A percentile compares a stretch with the other conserved stretches of the same genome.
Evolutionary conservation across 768 basidiomycete genomes (phyloP).

Genomic region (Lentinula guzmanii): DNA sequence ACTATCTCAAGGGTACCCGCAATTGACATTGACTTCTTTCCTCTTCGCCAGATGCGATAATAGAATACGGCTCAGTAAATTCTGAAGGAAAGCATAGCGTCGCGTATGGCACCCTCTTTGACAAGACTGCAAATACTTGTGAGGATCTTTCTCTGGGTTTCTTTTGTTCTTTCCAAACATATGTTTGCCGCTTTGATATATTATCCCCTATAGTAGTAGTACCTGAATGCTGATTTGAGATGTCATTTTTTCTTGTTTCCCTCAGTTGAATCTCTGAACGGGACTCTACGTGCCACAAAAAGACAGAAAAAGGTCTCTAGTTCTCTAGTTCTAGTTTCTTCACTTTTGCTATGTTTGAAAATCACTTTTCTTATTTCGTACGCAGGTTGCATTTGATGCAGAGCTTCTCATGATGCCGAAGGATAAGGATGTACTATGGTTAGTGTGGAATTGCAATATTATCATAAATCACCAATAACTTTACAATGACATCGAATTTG

Average conservation of each 20-base stretch:
- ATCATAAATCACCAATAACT: too few relatives aligned
- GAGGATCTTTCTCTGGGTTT: slow-evolving; percentile 8
- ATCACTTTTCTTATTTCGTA: neutral
- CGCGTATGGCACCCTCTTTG: slow-evolving; percentile 38
- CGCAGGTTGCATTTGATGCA: slow-evolving; percentile 35
- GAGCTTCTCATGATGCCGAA: slow-evolving; percentile 47
- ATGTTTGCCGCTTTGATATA: neutral
- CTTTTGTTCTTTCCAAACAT: too few relatives aligned
- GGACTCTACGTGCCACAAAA: slow-evolving; percentile 40
- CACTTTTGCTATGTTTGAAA: too few relatives aligned
- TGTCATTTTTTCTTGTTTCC: neutral
- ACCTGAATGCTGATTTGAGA: neutral
- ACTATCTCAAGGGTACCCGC: neutral
- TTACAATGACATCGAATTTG: too few relatives aligned
- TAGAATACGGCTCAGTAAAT: slow-evolving; percentile 32
- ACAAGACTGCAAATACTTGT: slow-evolving; percentile 43
- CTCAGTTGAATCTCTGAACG: slow-evolving; percentile 44
- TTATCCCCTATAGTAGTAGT: neutral
- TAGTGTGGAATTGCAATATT: too few relatives aligned
- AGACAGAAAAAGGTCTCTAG: slow-evolving; percentile 33
- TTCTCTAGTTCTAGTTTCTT: too few relatives aligned
- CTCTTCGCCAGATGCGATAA: slow-evolving; percentile 29
- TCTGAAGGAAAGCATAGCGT: slow-evolving; percentile 30
- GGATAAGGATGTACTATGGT: slow-evolving; percentile 43
- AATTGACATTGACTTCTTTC: neutral